These are phyloP conservation scores for Pezizomycotina sp. DNA, from an alignment of 2,329 filamentous ascomycete species.

Conservation along the genomic window DNA sequence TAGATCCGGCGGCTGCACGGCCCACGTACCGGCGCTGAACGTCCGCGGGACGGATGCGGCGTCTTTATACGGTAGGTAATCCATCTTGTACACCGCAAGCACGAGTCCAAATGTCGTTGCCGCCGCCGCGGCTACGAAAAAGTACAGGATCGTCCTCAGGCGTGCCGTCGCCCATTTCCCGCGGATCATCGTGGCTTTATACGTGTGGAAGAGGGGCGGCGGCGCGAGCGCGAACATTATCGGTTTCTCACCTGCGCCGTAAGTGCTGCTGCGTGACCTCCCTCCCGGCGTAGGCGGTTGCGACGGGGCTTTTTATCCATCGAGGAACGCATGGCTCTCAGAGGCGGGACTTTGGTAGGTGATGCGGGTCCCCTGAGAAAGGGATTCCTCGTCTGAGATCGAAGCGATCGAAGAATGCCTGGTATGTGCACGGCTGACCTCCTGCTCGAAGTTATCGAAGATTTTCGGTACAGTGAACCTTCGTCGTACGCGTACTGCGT, in stretches of 20 bases:
- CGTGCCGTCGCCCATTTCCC: conserved; percentile 18
- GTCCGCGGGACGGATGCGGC: conserved; percentile 8
- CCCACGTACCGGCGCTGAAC: conserved; percentile 13
- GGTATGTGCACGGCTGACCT: too few species aligned
- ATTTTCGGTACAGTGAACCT: too few species aligned
- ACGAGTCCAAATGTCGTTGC: conserved; percentile 13
- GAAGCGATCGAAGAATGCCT: too few species aligned
- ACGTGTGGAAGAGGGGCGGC: conserved; percentile 11
- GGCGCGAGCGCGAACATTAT: too few species aligned
- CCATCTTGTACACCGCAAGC: conserved; percentile 13
- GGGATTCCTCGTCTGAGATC: too few species aligned
- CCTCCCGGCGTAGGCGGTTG: conserved; percentile 14
- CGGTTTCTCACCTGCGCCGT: too few species aligned
- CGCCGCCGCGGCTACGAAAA: conserved; percentile 11
- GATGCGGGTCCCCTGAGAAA: too few species aligned
- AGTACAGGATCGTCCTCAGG: conserved; percentile 13
- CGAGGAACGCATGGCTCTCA: conserved; percentile 19
- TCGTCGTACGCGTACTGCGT: too few species aligned
- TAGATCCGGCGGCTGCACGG: conserved; percentile 10
- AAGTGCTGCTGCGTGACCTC: conserved; percentile 13
- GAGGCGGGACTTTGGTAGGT: conserved; percentile 10
- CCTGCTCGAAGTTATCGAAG: too few species aligned
- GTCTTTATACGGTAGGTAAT: conserved; percentile 13
- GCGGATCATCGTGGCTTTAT: conserved; percentile 18
- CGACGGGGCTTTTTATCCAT: conserved; percentile 15